Evolutionary conservation across 169 alveolate species (phyloP).

Genomic region (Cryptosporidium sp.): DNA sequence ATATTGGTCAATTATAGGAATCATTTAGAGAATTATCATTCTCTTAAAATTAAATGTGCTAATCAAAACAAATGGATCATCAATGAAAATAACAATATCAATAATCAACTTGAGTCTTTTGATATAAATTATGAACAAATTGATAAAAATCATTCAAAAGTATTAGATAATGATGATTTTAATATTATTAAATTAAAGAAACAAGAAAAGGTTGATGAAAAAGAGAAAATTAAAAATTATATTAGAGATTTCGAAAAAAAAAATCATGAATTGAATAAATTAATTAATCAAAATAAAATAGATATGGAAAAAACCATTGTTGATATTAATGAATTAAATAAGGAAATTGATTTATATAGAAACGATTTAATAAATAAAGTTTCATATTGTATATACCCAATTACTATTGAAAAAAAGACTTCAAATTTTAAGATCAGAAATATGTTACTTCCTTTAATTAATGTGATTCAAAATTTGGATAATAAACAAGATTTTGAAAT

Average conservation of each 20-base stretch:
- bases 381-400: constrained; percentile 26
- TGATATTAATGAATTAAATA: neutral
- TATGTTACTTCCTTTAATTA: constrained; percentile 7
- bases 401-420: neutral
- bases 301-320: neutral
- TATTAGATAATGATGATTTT: neutral
- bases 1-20: neutral
- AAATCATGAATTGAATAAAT: neutral
- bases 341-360: neutral
- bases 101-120: neutral
- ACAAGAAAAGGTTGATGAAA: neutral
- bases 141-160: neutral
- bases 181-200: neutral
- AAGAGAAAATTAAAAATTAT: neutral
- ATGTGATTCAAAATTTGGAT: constrained; percentile 9
- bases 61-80: neutral
- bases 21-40: neutral
- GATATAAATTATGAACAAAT: too few relatives aligned
- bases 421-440: neutral
- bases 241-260: neutral
- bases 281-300: neutral
- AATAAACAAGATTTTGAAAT: constrained; percentile 7
- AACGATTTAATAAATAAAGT: constrained; percentile 17
- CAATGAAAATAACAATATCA: neutral
- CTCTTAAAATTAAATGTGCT: neutral